Evolutionary conservation across 371 early-diverging fungal genomes (phyloP).

Genomic region (Mucor plumbeus): DNA sequence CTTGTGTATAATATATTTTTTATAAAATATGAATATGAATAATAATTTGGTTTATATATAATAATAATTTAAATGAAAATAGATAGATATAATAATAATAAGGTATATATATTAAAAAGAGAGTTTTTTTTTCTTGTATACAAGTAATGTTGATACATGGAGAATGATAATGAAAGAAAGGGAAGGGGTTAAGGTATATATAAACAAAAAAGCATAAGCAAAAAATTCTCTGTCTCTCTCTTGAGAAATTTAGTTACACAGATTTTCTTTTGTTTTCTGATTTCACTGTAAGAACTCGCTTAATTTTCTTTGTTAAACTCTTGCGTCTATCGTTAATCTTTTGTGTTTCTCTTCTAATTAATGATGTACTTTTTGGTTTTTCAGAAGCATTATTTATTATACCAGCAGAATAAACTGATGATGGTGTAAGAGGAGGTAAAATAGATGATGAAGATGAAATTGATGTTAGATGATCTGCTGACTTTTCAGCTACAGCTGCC

Average conservation of each 20-base stretch:
- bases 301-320: constrained; percentile 30
- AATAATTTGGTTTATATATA: not conserved
- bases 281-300: constrained; percentile 20
- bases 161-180: constrained; percentile 1
- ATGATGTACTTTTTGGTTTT: constrained; percentile 21
- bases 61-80: not conserved
- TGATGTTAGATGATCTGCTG: constrained; percentile 11
- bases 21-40: not conserved
- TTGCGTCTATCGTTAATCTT: constrained; percentile 33
- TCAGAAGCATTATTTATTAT: not conserved
- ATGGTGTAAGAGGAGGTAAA: constrained; percentile 19
- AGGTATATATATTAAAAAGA: not conserved
- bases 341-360: constrained; percentile 31
- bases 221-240: not conserved
- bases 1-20: too few relatives aligned
- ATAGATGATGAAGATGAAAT: constrained; percentile 19
- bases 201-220: constrained; percentile 7
- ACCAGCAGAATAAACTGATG: not conserved
- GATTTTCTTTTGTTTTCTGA: constrained; percentile 21
- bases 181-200: not conserved
- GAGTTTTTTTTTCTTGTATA: not conserved
- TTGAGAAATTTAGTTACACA: constrained; percentile 3
- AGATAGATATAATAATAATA: not conserved
- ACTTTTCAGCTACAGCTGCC: constrained; percentile 1
- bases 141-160: constrained; percentile 6